These are phyloP conservation scores for Clausena lansium DNA, from an alignment of 345 rosid species.

Conservation along the genomic window DNA sequence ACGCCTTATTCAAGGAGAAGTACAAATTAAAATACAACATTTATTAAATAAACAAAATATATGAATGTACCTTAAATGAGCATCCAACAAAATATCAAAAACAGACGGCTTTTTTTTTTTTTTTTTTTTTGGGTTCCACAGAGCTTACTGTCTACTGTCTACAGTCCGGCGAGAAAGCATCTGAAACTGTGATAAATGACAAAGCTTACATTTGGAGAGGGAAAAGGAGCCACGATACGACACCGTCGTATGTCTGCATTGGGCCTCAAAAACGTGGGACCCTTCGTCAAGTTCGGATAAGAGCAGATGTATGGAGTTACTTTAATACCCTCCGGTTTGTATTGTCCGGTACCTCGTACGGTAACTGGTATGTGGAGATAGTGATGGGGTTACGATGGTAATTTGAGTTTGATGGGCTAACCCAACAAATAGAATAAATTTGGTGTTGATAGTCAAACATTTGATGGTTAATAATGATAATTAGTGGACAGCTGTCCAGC, in stretches of 20 bases:
- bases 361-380: too few relatives aligned
- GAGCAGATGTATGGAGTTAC: not conserved
- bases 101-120: not conserved
- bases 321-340: not conserved
- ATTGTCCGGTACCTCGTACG: too few relatives aligned
- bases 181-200: not conserved
- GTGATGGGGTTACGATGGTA: not conserved
- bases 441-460: not conserved
- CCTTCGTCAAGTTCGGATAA: not conserved
- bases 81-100: not conserved
- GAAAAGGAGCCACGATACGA: not conserved
- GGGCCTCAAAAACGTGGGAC: conserved; percentile 4
- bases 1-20: not conserved
- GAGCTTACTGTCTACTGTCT: not conserved
- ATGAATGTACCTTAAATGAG: not conserved
- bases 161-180: not conserved
- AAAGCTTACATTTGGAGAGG: not conserved
- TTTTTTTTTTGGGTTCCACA: not conserved
- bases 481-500: not conserved
- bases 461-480: not conserved
- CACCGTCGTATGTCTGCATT: not conserved
- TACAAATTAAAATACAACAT: not conserved
- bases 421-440: not conserved
- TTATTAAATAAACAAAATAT: not conserved
- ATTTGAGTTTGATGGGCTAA: too few relatives aligned